Percentiles rank a stretch among this genome's conserved stretches.
Conservation (phyloP, 2,329 filamentous ascomycete genomes). For the Trematosphaeria pertusa region DNA sequence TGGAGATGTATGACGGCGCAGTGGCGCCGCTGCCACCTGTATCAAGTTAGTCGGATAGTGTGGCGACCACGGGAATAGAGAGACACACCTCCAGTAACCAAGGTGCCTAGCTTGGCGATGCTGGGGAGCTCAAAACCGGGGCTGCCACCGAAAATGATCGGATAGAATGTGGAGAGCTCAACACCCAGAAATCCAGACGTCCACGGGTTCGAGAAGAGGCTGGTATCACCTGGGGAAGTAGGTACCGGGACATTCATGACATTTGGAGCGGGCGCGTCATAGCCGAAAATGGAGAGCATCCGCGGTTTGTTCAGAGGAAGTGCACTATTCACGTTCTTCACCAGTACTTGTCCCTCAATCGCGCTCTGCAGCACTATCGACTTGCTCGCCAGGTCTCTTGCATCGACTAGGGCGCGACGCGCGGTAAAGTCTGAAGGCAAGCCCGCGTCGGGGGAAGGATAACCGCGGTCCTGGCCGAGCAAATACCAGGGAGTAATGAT, state of each 20-base stretch:
- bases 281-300: slow-evolving; percentile 67
- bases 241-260: neutral
- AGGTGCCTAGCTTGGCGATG: neutral
- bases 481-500: slow-evolving; percentile 64
- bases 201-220: too few species aligned
- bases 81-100: neutral
- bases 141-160: too few species aligned
- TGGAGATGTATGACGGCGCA: slow-evolving; percentile 13
- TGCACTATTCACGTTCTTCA: slow-evolving; percentile 65
- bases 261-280: slow-evolving; percentile 53
- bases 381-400: slow-evolving; percentile 57
- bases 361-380: slow-evolving; percentile 64
- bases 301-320: slow-evolving; percentile 61
- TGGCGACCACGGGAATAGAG: too few species aligned
- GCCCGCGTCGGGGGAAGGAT: neutral
- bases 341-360: slow-evolving; percentile 68
- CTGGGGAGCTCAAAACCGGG: too few species aligned
- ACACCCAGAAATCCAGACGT: too few species aligned
- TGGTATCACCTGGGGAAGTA: too few species aligned
- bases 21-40: slow-evolving; percentile 6
- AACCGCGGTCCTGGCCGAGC: slow-evolving; percentile 51
- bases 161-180: too few species aligned
- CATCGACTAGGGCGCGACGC: slow-evolving; percentile 63
- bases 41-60: neutral
- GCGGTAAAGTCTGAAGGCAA: slow-evolving; percentile 19